Percentiles rank a stretch among this genome's conserved stretches.
phyloP scores from a whole-genome alignment of 192 early-diverging fungal species.

The Cetraspora pellucida region DNA sequence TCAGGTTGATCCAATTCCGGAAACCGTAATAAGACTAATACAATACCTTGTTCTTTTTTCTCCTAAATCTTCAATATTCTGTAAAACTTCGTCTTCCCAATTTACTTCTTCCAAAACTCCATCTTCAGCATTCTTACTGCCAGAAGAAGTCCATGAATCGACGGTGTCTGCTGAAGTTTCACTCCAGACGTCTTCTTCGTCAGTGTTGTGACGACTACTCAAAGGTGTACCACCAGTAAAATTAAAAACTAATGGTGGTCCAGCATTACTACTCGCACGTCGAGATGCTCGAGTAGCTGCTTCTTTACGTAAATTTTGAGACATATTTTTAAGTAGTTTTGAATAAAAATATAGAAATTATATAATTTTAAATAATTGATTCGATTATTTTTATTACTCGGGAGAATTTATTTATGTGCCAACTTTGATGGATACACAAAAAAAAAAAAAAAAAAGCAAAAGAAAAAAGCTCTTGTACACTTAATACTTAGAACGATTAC shows the following conservation, averaged over 20 bases:
- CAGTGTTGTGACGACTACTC: constrained; percentile 30
- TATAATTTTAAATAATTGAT: no score
- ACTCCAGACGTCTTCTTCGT: constrained; percentile 30
- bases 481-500: no score
- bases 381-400: no score
- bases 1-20: neutral
- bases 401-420: no score
- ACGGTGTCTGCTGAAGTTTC: constrained; percentile 30
- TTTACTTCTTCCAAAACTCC: neutral
- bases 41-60: constrained; percentile 57
- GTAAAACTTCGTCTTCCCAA: constrained; percentile 53
- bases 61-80: constrained; percentile 53
- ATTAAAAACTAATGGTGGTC: neutral
- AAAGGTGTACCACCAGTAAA: neutral
- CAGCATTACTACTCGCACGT: neutral
- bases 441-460: no score
- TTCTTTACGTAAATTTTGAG: constrained; percentile 29
- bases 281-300: constrained; percentile 10
- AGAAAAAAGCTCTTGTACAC: no score
- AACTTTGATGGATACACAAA: no score
- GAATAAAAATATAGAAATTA: no score
- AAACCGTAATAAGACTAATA: neutral
- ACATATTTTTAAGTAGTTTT: neutral
- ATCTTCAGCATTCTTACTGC: neutral
- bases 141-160: constrained; percentile 22